Conservation (phyloP, 176 grass and related monocot genomes). For the Coix lacrymajobi region DNA sequence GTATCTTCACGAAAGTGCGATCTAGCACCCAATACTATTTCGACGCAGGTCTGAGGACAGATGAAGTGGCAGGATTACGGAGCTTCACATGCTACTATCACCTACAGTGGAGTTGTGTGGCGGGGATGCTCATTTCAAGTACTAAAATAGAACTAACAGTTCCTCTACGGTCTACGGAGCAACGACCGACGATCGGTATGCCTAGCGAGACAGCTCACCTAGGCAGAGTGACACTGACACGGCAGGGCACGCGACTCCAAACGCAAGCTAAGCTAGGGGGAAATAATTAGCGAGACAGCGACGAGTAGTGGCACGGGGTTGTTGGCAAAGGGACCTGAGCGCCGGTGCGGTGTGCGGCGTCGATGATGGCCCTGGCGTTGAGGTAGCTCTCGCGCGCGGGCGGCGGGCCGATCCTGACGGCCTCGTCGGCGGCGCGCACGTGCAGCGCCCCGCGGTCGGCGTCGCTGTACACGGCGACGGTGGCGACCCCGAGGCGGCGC, state of each 20-base stretch:
- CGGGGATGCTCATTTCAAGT: neutral
- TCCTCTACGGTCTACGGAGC: neutral
- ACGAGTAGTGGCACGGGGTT: neutral
- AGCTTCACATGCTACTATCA: neutral
- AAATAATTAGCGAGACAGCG: neutral
- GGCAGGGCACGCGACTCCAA: neutral
- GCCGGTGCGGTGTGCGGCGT: slow-evolving; percentile 65
- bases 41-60: neutral
- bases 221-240: too few relatives aligned
- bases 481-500: slow-evolving; percentile 56
- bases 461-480: slow-evolving; percentile 88
- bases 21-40: neutral
- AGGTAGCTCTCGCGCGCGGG: slow-evolving; percentile 84
- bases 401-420: slow-evolving; percentile 65
- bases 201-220: neutral
- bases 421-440: slow-evolving; percentile 73
- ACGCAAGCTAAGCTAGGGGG: neutral
- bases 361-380: slow-evolving; percentile 63
- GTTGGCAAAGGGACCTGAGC: slow-evolving; percentile 36
- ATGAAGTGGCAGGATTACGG: neutral
- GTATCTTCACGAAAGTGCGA: neutral
- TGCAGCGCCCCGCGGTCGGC: slow-evolving; percentile 75
- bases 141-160: neutral
- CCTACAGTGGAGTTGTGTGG: neutral
- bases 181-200: neutral